Evolutionary conservation across 805 yeast genomes (phyloP).

Genomic region (Hagleromyces aurorensis): DNA sequence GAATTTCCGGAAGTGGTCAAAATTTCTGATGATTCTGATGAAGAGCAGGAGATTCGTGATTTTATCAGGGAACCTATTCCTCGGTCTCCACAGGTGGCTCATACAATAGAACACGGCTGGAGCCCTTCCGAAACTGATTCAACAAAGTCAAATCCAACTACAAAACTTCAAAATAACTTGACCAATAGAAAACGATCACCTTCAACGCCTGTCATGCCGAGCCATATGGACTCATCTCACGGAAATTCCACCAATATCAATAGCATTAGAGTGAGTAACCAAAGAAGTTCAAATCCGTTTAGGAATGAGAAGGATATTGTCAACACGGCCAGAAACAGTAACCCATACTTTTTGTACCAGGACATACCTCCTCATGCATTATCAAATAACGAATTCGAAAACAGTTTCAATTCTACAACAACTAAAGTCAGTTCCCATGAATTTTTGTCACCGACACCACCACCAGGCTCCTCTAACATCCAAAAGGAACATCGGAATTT

Average conservation of each 20-base stretch:
- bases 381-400: constrained; percentile 14
- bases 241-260: too few species aligned
- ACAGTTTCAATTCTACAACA: constrained; percentile 8
- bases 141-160: too few species aligned
- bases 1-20: too few species aligned
- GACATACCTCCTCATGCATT: constrained; percentile 48
- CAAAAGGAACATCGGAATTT: constrained; percentile 13
- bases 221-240: constrained; percentile 7
- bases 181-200: constrained; percentile 21
- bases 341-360: constrained; percentile 50
- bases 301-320: constrained; percentile 6
- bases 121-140: too few species aligned
- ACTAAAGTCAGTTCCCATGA: constrained; percentile 7
- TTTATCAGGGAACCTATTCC: too few species aligned
- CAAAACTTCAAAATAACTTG: too few species aligned
- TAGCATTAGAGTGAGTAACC: too few species aligned
- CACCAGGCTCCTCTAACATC: constrained; percentile 8
- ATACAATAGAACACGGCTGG: too few species aligned
- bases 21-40: too few species aligned
- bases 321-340: constrained; percentile 17
- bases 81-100: too few species aligned
- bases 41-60: too few species aligned
- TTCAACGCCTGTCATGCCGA: constrained; percentile 19
- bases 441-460: constrained; percentile 6
- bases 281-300: constrained; percentile 14